These are phyloP conservation scores for Penicillium pancosmium DNA, from an alignment of 495 filamentous ascomycete species.

Conservation along the genomic window DNA sequence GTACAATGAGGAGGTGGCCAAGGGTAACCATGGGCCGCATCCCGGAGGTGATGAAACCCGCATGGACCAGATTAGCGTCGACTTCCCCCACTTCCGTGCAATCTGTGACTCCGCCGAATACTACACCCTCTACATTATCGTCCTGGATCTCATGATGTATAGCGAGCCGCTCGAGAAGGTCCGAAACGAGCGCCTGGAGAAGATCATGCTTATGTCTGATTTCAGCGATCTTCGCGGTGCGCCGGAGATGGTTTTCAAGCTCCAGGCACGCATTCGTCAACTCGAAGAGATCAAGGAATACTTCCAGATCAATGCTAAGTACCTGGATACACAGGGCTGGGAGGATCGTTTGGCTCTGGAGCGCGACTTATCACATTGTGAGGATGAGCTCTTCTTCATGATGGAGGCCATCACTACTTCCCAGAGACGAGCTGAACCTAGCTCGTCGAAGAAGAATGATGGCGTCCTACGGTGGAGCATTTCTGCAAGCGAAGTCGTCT, in stretches of 20 bases:
- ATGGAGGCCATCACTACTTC: conserved; percentile 99
- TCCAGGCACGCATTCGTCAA: conserved; percentile 90
- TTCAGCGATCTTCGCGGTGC: conserved; percentile 96
- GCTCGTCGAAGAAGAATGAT: conserved; percentile 61
- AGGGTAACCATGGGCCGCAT: conserved; percentile 48
- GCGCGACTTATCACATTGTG: conserved; percentile 82
- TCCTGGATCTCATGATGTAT: conserved; percentile 90
- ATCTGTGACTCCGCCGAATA: conserved; percentile 96
- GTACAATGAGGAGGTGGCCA: conserved; percentile 91
- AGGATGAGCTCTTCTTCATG: conserved; percentile 98
- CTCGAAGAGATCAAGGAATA: conserved; percentile 96
- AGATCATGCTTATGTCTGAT: conserved; percentile 99
- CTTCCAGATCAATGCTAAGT: conserved; percentile 89
- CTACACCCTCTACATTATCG: conserved; percentile 96
- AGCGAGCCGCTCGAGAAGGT: conserved; percentile 96
- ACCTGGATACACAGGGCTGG: conserved; percentile 89
- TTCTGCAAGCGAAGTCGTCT: conserved; percentile 88
- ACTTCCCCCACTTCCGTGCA: conserved; percentile 89
- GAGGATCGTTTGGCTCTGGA: conserved; percentile 84
- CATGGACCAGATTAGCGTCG: conserved; percentile 94
- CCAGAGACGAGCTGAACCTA: conserved; percentile 76
- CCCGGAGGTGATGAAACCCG: conserved; percentile 64
- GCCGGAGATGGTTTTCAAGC: conserved; percentile 86
- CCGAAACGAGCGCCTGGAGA: conserved; percentile 87
- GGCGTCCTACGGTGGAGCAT: conserved; percentile 89